Percentiles rank a stretch among this genome's conserved stretches.
Evolutionary conservation across 2,329 filamentous ascomycete genomes (phyloP).

Genomic region (Colletotrichum sp.): DNA sequence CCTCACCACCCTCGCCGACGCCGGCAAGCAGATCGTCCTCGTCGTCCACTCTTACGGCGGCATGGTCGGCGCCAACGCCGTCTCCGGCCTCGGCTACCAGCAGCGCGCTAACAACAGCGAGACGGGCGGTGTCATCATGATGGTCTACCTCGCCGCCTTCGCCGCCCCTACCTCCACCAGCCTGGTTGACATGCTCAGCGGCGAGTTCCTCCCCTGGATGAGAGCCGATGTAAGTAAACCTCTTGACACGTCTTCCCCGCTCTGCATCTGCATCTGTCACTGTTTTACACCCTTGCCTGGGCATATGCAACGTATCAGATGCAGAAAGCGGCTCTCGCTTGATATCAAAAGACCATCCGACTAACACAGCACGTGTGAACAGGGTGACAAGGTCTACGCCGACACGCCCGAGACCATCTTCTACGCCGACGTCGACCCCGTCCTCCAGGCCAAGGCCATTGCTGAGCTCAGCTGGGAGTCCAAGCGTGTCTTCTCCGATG

Average conservation of each 20-base stretch:
- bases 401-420: constrained; percentile 23
- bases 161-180: constrained; percentile 29
- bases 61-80: constrained; percentile 40
- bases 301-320: neutral
- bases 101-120: constrained; percentile 34
- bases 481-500: constrained; percentile 24
- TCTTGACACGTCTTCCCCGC: neutral
- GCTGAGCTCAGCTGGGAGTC: constrained; percentile 15
- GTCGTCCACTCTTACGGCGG: constrained; percentile 50
- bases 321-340: neutral
- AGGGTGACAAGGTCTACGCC: constrained; percentile 13
- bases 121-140: constrained; percentile 40
- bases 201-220: constrained; percentile 30
- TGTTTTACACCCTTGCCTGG: neutral
- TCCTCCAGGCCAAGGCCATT: constrained; percentile 13
- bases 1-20: constrained; percentile 33
- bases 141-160: constrained; percentile 39
- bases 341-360: neutral
- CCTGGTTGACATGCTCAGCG: constrained; percentile 27
- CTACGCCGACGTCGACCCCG: constrained; percentile 28
- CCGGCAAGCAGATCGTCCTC: constrained; percentile 45
- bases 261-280: constrained; percentile 3
- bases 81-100: constrained; percentile 38
- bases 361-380: neutral
- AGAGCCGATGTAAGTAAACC: constrained; percentile 23